Percentiles rank a stretch among this genome's conserved stretches.
phyloP scores from a whole-genome alignment of 2,329 filamentous ascomycete species.

The Geosmithia flava region DNA sequence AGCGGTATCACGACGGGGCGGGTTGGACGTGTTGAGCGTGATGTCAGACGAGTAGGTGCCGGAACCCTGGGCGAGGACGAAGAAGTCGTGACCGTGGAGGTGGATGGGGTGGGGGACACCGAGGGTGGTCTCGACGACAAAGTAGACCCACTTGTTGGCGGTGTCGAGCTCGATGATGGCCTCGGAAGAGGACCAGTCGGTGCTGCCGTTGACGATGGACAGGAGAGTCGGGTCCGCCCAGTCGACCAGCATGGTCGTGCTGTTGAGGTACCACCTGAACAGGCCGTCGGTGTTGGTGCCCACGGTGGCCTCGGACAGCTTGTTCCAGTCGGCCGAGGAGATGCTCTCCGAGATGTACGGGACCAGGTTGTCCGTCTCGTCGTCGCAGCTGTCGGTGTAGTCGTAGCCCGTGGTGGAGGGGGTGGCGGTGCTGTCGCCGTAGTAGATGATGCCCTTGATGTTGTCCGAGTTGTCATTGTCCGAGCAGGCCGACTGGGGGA shows the following conservation, averaged over 20 bases:
- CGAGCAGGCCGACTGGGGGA: constrained; percentile 25
- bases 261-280: constrained; percentile 10
- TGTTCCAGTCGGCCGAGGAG: constrained; percentile 11
- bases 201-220: constrained; percentile 18
- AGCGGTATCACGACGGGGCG: constrained; percentile 38
- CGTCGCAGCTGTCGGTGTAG: constrained; percentile 15
- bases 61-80: constrained; percentile 8
- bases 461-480: constrained; percentile 22
- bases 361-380: constrained; percentile 19
- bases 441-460: constrained; percentile 33
- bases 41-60: constrained; percentile 17
- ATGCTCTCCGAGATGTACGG: constrained; percentile 21
- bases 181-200: constrained; percentile 9
- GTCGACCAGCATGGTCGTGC: constrained; percentile 30
- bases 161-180: constrained; percentile 14
- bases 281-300: constrained; percentile 1
- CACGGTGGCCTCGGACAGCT: constrained; percentile 12
- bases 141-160: constrained; percentile 15
- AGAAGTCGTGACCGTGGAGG: constrained; percentile 21
- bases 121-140: constrained; percentile 8
- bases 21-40: constrained; percentile 23
- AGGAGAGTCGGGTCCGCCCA: constrained; percentile 42
- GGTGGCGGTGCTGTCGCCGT: constrained; percentile 12
- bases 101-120: constrained; percentile 20
- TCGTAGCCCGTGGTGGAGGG: constrained; percentile 6